A percentile compares a stretch with the other conserved stretches of the same genome.
Conservation (phyloP, 2,329 filamentous ascomycete species). For the Volutella citrinella region DNA sequence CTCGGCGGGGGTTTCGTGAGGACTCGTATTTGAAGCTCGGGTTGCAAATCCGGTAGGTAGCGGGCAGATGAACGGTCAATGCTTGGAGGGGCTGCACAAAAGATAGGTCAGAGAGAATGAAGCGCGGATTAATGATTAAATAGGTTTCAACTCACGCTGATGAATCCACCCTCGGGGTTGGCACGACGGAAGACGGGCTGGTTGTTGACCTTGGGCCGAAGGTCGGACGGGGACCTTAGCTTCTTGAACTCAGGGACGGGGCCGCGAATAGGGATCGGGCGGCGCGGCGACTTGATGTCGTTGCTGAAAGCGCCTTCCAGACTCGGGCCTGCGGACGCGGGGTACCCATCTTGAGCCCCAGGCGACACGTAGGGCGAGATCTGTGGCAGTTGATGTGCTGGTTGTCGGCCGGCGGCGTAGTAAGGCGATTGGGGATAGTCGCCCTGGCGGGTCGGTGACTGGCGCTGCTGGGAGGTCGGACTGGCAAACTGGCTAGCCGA, state of each 20-base stretch:
- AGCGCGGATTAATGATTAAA: neutral
- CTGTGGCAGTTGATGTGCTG: constrained; percentile 69
- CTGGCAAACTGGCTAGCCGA: constrained; percentile 54
- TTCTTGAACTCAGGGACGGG: constrained; percentile 87
- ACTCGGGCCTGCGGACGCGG: constrained; percentile 67
- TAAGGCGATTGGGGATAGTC: constrained; percentile 61
- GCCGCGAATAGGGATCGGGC: constrained; percentile 51
- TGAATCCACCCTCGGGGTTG: constrained; percentile 95
- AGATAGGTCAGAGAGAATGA: constrained; percentile 11
- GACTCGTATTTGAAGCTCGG: constrained; percentile 98
- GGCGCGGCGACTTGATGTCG: constrained; percentile 57
- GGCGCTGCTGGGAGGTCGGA: constrained; percentile 57
- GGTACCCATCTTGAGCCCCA: constrained; percentile 62
- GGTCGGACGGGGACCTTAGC: constrained; percentile 67
- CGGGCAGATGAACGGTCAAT: constrained; percentile 85
- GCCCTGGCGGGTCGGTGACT: constrained; percentile 73
- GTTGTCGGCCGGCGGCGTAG: constrained; percentile 38
- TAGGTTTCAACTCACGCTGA: constrained; percentile 66
- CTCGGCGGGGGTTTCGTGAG: constrained; percentile 89
- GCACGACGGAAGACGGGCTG: constrained; percentile 91
- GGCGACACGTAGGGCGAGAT: constrained; percentile 66
- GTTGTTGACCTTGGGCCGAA: constrained; percentile 77
- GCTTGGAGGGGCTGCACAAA: constrained; percentile 79
- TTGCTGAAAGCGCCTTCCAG: constrained; percentile 63
- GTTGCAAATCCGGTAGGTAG: constrained; percentile 98